Base-by-base conservation (phyloP, 2,329 filamentous ascomycete genomes). In the Diaporthe citri region DNA sequence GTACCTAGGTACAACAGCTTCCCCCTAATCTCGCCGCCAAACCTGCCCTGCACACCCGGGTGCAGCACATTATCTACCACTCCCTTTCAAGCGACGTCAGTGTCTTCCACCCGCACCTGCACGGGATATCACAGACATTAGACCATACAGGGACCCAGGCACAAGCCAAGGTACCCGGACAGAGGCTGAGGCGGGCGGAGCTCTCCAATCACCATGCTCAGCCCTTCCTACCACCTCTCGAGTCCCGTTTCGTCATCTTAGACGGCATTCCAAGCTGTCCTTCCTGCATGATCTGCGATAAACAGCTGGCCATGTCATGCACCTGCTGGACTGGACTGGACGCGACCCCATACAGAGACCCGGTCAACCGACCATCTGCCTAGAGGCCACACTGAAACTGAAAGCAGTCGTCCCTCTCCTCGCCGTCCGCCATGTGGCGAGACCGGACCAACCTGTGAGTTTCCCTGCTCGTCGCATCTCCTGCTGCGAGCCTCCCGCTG, bases 401-500 rank as follows among this genome's bases (percentile, higher is more conserved):
- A 55, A 66, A 69, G 74, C 78, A 77, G 76, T 77, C 66, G 76
- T 72, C 70, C 76, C 51, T 76, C 77, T 76, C 79, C 79, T 77
- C 77, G 82, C 86, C 87, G 88, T 89, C 89, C 92, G 93, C 90
- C 87, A 97, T 98, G 95, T 99, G 96, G 96, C 95, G 97, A 88
- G 97, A 99, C 90, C 94, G 97, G 86, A 99, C 97, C 80, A 99
- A 98, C 84, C 94, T 99, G 95, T 98, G 92, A 80, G 91, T 82
- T 39, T n/a, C 77, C 75, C 36, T 34, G 15, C n/a, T 8, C 15
- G 48, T 10, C 25, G 28, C 46, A 15, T 43, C 39, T 62, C 25
- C 28, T 43, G 28, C 36, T 13, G n/a, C 13, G 55, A 17, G 25
- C 52, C 43, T 20, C n/a, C 17, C 12, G 9, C 60, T 31, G 1